Evolutionary conservation across 495 filamentous ascomycete species (phyloP).

Genomic region (Penicillium paradoxum): DNA sequence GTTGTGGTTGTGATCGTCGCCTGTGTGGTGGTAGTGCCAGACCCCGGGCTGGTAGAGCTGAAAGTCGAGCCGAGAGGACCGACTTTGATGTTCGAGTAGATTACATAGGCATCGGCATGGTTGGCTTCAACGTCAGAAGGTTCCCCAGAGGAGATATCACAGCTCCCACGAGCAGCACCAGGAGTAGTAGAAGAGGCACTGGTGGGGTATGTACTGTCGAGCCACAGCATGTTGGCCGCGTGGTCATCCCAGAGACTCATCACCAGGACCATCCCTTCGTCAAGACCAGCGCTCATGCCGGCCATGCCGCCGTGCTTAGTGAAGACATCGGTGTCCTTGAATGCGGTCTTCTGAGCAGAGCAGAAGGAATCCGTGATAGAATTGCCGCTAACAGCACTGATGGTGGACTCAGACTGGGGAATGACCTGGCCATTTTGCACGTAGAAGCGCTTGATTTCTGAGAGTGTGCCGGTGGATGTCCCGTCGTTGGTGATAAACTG

Average conservation of each 20-base stretch:
- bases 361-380: constrained; percentile 58
- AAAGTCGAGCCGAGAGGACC: constrained; percentile 64
- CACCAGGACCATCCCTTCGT: constrained; percentile 65
- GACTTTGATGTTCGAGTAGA: constrained; percentile 65
- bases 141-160: constrained; percentile 55
- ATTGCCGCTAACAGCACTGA: constrained; percentile 49
- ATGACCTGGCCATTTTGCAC: constrained; percentile 62
- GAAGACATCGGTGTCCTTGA: constrained; percentile 58
- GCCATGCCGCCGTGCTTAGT: constrained; percentile 53
- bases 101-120: constrained; percentile 51
- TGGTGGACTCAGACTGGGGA: constrained; percentile 49
- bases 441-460: constrained; percentile 64
- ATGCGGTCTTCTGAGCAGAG: constrained; percentile 52
- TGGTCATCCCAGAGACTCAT: constrained; percentile 79
- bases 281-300: constrained; percentile 53
- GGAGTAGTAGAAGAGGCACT: constrained; percentile 49
- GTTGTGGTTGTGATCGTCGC: constrained; percentile 6
- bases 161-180: constrained; percentile 67
- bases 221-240: constrained; percentile 75
- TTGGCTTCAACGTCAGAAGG: constrained; percentile 57
- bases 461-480: constrained; percentile 47
- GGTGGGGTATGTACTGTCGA: constrained; percentile 70
- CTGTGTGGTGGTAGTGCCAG: constrained; percentile 10
- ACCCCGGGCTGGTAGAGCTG: constrained; percentile 7
- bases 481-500: constrained; percentile 57